phyloP scores from a whole-genome alignment of 2,329 filamentous ascomycete species.

The Colletotrichum cordylinicola region DNA sequence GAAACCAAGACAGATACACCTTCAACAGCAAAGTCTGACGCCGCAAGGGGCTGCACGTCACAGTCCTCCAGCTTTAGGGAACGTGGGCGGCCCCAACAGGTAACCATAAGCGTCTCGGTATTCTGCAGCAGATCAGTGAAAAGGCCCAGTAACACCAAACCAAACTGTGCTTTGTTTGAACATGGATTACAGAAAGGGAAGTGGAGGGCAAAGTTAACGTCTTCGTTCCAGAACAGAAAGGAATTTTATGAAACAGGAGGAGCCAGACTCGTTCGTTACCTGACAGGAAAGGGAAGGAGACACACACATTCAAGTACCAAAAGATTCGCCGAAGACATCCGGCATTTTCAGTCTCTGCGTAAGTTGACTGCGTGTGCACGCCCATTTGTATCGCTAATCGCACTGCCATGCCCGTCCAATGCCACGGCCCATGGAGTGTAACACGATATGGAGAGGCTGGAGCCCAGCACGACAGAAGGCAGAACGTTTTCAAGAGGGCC shows the following conservation, averaged over 20 bases:
- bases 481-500: neutral
- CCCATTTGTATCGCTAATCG: neutral
- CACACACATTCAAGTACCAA: neutral
- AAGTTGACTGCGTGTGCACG: neutral
- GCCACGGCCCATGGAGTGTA: neutral
- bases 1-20: neutral
- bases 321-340: neutral
- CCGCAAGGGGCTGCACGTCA: neutral
- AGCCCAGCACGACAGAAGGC: neutral
- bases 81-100: neutral
- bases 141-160: neutral
- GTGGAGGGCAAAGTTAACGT: neutral
- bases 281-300: neutral
- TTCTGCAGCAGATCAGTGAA: neutral
- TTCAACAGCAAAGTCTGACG: neutral
- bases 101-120: neutral
- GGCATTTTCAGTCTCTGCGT: neutral
- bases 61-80: neutral
- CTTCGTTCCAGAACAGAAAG: neutral
- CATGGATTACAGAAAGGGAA: neutral
- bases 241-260: rapidly evolving
- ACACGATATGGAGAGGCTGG: neutral
- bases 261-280: rapidly evolving
- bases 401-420: neutral
- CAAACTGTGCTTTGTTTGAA: neutral